Evolutionary conservation across 768 basidiomycete species (phyloP), one percentile per base, ranked within the genome.

Genomic region (Phylloporus arenicola): DNA sequence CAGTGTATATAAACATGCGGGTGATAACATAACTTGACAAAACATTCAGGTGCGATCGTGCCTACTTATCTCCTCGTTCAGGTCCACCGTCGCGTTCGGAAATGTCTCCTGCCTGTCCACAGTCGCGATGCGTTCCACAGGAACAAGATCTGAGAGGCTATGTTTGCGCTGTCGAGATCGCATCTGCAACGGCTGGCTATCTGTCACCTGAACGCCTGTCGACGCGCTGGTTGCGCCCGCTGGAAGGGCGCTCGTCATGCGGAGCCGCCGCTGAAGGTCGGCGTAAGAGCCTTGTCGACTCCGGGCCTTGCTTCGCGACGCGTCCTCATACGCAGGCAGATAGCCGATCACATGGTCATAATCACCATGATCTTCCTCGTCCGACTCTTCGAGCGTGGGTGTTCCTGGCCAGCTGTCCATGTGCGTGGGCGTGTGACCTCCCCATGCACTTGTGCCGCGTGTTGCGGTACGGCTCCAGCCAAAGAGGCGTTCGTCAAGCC

Each of bases 401-500:
- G 86, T 87, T 34, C 72, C 77, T 17, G 82, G 72, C 42, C 83
- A 71, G 70, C 80, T 88, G 62, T 84, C 83, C 9, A 27, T 27
- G 43, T 79, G 81, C 59, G 68, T 78, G 34, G 68, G 71, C 20
- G 73, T 72, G 35, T 67, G 64, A 16, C 81, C 87, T 29, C 81
- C 81, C 92, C 91, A 93, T n/a, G 82, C 89, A 59, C 85, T 89
- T 3, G 89, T 90, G n/a, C 91, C 88, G 43, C 80, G 81, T 43
- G 70, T 72, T 1, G 88, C 79, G 57, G 85, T 89, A 47, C 81
- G 77, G 66, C 83, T 84, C 92, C 90, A 95, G 39, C 92, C 93
- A 63, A 95, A 96, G 22, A 96, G 76, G 8, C 89, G 83, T 68
- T 95, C 93, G 65, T 96, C 92, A 14, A 95, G 78, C 92, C 92